These are phyloP conservation scores for Herpetospermum pedunculosum DNA, from an alignment of 306 rosid genomes.

Conservation along the genomic window DNA sequence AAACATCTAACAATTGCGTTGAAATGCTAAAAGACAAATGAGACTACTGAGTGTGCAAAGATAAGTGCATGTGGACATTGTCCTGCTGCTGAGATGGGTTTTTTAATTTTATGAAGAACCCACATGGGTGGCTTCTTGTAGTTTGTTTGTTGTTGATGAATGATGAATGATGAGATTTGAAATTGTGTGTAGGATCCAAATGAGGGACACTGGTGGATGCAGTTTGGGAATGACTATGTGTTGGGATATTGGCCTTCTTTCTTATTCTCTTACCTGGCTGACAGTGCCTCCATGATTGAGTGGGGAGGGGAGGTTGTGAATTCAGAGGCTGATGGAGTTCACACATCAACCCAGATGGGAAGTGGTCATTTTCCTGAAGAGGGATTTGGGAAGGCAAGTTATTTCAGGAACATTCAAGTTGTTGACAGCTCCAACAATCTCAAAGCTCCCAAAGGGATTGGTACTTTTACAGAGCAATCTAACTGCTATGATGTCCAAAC, in stretches of 20 bases:
- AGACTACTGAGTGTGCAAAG: not conserved
- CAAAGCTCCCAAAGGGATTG: constrained; percentile 80
- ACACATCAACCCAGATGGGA: constrained; percentile 94
- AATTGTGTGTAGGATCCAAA: constrained; percentile 62
- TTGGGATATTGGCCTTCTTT: constrained; percentile 97
- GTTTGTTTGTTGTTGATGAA: not conserved
- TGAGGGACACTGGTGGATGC: constrained; percentile 99
- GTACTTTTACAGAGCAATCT: constrained; percentile 83
- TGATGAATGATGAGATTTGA: not conserved
- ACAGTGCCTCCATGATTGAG: constrained; percentile 93
- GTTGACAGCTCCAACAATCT: constrained; percentile 93
- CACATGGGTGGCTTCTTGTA: not conserved
- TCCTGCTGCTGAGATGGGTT: not conserved
- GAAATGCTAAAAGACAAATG: not conserved
- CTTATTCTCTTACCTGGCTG: constrained; percentile 85
- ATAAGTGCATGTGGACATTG: constrained; percentile 4
- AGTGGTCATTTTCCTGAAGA: constrained; percentile 93
- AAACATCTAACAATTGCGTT: not conserved
- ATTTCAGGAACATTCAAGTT: constrained; percentile 80
- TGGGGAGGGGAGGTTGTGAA: constrained; percentile 99
- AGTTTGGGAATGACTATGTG: constrained; percentile 75
- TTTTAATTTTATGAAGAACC: not conserved
- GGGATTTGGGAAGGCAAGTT: constrained; percentile 87
- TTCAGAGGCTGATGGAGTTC: constrained; percentile 66
- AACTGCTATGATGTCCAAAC: constrained; percentile 95